A percentile compares a stretch with the other conserved stretches of the same genome.
Evolutionary conservation across 2,329 filamentous ascomycete species (phyloP).

Genomic region (Fusarium compactum): DNA sequence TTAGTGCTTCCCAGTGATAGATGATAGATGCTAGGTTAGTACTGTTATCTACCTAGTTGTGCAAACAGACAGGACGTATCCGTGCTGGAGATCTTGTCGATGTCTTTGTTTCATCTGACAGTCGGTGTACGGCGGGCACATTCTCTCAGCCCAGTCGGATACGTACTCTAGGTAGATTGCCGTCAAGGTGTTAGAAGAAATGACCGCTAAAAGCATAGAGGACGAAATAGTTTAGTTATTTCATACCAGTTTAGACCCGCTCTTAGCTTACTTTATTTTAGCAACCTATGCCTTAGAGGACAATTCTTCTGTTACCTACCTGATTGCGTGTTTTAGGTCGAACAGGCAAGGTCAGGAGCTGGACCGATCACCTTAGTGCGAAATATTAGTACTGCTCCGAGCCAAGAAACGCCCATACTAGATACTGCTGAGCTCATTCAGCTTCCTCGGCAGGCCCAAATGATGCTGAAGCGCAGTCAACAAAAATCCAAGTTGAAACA

Average conservation of each 20-base stretch:
- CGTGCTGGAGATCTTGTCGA: background rate
- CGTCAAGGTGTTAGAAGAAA: too few relatives aligned
- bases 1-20: background rate
- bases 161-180: background rate
- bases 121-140: background rate
- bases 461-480: background rate
- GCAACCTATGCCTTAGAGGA: too few relatives aligned
- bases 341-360: slow-evolving; percentile 9
- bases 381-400: slow-evolving; percentile 29
- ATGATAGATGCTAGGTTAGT: background rate
- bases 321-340: too few relatives aligned
- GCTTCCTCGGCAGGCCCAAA: background rate
- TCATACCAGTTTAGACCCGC: too few relatives aligned
- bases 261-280: too few relatives aligned
- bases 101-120: background rate
- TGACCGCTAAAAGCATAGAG: too few relatives aligned
- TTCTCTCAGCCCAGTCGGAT: background rate
- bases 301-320: too few relatives aligned
- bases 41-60: background rate
- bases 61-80: background rate
- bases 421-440: background rate
- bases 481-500: background rate
- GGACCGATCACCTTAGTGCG: slow-evolving; percentile 32
- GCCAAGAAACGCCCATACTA: background rate
- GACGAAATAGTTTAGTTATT: too few relatives aligned